A percentile compares a stretch with the other conserved stretches of the same genome.
Conservation (phyloP, 495 filamentous ascomycete species). For the Daldinia grandis region DNA sequence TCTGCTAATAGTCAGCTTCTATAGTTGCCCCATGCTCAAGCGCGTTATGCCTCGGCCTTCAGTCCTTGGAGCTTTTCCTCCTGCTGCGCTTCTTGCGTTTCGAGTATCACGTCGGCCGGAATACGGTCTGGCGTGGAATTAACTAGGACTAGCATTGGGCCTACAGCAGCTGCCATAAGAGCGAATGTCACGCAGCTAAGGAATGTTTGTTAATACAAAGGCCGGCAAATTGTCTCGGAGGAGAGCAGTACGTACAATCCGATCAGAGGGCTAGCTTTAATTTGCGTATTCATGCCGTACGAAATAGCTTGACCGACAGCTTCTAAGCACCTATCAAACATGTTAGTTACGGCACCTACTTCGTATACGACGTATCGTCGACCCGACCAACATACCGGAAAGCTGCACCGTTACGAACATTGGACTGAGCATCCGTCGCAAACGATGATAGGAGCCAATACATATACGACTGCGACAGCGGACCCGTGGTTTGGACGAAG, state of each 20-base stretch:
- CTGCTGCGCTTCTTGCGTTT: slow-evolving; percentile 21
- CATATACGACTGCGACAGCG: slow-evolving; percentile 38
- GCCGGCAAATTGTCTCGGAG: neutral
- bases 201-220: slow-evolving; percentile 6
- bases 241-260: slow-evolving; percentile 28
- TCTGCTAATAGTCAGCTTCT: neutral
- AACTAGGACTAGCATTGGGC: slow-evolving; percentile 29
- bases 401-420: slow-evolving; percentile 36
- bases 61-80: slow-evolving; percentile 28
- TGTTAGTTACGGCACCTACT: neutral
- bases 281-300: slow-evolving; percentile 38
- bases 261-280: slow-evolving; percentile 23
- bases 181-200: slow-evolving; percentile 35
- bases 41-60: slow-evolving; percentile 24
- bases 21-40: slow-evolving; percentile 44
- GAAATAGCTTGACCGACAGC: slow-evolving; percentile 38
- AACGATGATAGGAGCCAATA: slow-evolving; percentile 40
- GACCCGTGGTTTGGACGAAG: slow-evolving; percentile 39
- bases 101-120: slow-evolving; percentile 34
- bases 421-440: slow-evolving; percentile 33
- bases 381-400: slow-evolving; percentile 19
- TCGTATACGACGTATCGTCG: neutral
- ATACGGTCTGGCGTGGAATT: slow-evolving; percentile 38
- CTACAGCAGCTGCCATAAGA: slow-evolving; percentile 31
- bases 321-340: slow-evolving; percentile 25